Evolutionary conservation across 495 filamentous ascomycete genomes (phyloP), one percentile per base, ranked within the genome.

Genomic region (Annulohypoxylon stygium): DNA sequence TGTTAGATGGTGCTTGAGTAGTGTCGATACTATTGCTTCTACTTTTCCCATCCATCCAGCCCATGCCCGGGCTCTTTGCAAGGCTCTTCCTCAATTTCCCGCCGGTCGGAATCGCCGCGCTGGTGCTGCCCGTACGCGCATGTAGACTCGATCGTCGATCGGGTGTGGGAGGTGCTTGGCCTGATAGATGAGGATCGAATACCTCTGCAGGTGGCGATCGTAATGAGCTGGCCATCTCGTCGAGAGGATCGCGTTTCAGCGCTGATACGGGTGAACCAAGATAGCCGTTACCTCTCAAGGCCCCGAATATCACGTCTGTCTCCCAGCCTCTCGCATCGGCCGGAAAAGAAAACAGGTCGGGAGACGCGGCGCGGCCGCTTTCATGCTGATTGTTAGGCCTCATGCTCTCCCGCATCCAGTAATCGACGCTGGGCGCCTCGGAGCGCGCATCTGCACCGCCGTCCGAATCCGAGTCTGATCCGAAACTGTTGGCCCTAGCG

Each of bases 291-390:
- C 81, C 82, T 9, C 73, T 78, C 8, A 82, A 70, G 7, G 78
- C 65, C 7, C 82, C 84, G 55, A 83, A 85, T 69, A 85, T 85
- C 30, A 75, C 80, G 26, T 80, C 75, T 11, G 82, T 78, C 23
- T 80, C 79, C 84, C 83, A 86, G 10, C 80, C 81, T 48, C 60
- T 59, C 1, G 75, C 66, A 51, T 76, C 74, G 0, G 61, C 58
- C 5, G 84, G 83, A 61, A 86, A 85, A 0, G 82, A 81, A 54
- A 86, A 86, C 12, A 86, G 76, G 69, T 85, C 84, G 0, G 83
- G 83, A 8, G 83, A 85, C 10, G 69, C 37, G 9, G 79, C 65
- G 18, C 77, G 79, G 18, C 67, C 57, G 50, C 53, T 36, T 59
- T 57, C 4, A 47, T 64, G 41, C 75, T 70, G 34, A 8, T 41